phyloP scores from a whole-genome alignment of 352 stramenopile genomes.

The Elongisporangium anandrum region DNA sequence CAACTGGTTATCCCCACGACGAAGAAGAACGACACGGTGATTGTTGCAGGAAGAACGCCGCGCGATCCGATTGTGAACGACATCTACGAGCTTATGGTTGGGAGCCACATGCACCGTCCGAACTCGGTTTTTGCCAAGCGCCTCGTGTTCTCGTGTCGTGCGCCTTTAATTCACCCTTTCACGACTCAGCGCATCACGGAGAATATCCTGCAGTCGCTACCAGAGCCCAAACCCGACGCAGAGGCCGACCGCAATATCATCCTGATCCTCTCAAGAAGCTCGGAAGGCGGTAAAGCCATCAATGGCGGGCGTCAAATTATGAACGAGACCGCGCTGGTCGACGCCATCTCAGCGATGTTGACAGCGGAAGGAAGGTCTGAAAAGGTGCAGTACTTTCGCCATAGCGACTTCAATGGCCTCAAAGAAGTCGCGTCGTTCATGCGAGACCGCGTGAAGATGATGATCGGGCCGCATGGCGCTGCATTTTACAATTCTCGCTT shows the following conservation, averaged over 20 bases:
- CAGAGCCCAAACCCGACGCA: neutral
- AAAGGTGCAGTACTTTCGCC: constrained; percentile 19
- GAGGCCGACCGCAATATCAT: constrained; percentile 16
- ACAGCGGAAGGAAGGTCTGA: constrained; percentile 4
- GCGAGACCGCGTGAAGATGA: constrained; percentile 21
- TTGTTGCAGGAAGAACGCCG: constrained; percentile 10
- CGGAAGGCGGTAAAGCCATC: constrained; percentile 13
- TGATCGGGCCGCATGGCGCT: constrained; percentile 21
- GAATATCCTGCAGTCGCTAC: constrained; percentile 16
- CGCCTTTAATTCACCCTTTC: constrained; percentile 20
- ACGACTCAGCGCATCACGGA: constrained; percentile 22
- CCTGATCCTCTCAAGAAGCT: constrained; percentile 18
- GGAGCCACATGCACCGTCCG: constrained; percentile 10
- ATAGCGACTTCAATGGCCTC: constrained; percentile 17
- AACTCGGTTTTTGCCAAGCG: constrained; percentile 9
- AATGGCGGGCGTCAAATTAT: constrained; percentile 20
- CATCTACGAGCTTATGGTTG: constrained; percentile 19
- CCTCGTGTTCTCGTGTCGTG: constrained; percentile 23
- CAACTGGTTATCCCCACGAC: constrained; percentile 15
- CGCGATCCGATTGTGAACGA: constrained; percentile 20
- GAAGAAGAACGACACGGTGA: constrained; percentile 14
- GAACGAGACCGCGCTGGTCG: constrained; percentile 14
- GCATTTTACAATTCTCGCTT: constrained; percentile 26
- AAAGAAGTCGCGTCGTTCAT: constrained; percentile 18
- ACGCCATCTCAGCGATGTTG: constrained; percentile 15